Evolutionary conservation across 1,284 basidiomycete genomes (phyloP).

Genomic region (Sanguinoderma infundibulare): DNA sequence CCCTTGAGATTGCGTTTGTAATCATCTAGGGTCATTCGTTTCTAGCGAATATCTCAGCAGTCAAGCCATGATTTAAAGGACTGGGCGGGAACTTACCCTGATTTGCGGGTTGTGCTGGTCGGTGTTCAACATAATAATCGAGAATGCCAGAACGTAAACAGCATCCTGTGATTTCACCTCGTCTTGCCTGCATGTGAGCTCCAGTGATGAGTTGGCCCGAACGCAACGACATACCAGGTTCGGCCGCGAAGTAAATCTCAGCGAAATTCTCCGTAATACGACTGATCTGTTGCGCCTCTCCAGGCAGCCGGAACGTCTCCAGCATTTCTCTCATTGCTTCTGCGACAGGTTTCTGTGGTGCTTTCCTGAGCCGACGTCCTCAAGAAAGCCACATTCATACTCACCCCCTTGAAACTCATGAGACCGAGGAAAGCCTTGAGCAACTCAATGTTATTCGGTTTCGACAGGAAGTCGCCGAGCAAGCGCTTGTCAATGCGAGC

Average conservation of each 20-base stretch:
- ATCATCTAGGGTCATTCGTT: constrained; percentile 96
- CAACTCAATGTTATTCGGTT: constrained; percentile 86
- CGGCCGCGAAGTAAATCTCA: constrained; percentile 85
- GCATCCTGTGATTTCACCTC: constrained; percentile 94
- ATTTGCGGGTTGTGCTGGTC: constrained; percentile 98
- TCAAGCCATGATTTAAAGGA: neutral
- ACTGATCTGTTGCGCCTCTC: constrained; percentile 93
- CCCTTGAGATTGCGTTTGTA: constrained; percentile 93
- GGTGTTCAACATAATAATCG: constrained; percentile 98
- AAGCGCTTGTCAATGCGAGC: constrained; percentile 92
- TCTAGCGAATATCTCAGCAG: constrained; percentile 48
- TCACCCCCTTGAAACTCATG: constrained; percentile 90
- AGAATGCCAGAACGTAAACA: constrained; percentile 93
- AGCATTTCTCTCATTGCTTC: constrained; percentile 96
- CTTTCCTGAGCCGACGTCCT: too few species aligned
- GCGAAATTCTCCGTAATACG: constrained; percentile 97
- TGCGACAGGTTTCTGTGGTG: constrained; percentile 83
- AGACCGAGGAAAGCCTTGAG: constrained; percentile 88
- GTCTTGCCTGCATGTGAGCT: constrained; percentile 44
- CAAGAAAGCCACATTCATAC: neutral
- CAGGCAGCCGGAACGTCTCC: constrained; percentile 94
- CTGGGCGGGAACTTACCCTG: constrained; percentile 53
- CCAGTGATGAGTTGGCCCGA: neutral
- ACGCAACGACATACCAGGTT: constrained; percentile 61
- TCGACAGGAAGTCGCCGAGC: constrained; percentile 93